phyloP scores from a whole-genome alignment of 2,329 filamentous ascomycete species.

The Hortaea sp. region DNA sequence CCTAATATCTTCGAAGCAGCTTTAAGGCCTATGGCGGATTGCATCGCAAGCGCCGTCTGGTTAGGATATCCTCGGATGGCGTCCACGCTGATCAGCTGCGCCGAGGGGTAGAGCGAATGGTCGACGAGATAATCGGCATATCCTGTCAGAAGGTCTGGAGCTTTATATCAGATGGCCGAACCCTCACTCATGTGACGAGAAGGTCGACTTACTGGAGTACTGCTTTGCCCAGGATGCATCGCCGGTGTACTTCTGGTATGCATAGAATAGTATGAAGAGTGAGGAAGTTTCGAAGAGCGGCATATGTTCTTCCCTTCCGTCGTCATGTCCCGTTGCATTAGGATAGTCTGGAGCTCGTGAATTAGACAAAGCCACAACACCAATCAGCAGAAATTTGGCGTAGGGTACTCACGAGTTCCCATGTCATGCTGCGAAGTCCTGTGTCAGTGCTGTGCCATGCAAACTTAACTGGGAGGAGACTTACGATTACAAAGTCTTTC shows the following conservation, averaged over 20 bases:
- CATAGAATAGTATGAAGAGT: conserved; percentile 44
- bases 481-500: neutral
- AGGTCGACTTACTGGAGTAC: conserved; percentile 29
- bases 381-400: neutral
- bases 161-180: neutral
- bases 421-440: neutral
- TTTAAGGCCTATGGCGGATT: conserved; percentile 25
- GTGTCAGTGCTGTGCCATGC: conserved; percentile 21
- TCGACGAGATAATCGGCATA: conserved; percentile 45
- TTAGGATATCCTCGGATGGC: conserved; percentile 45
- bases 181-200: too few species aligned
- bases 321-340: conserved; percentile 19
- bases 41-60: conserved; percentile 27
- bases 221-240: conserved; percentile 38
- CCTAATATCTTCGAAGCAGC: conserved; percentile 34
- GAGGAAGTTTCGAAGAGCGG: conserved; percentile 37
- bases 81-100: conserved; percentile 47
- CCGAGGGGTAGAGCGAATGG: conserved; percentile 43
- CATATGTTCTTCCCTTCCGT: conserved; percentile 41
- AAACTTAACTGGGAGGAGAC: conserved; percentile 15
- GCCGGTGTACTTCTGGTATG: conserved; percentile 45
- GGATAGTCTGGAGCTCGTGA: conserved; percentile 8
- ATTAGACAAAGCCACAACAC: too few species aligned
- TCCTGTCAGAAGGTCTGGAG: conserved; percentile 36
- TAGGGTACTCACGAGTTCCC: neutral